A percentile compares a stretch with the other conserved stretches of the same genome.
These are phyloP conservation scores for Psilocybe cubensis DNA, from an alignment of 768 basidiomycete species.

Conservation along the genomic window DNA sequence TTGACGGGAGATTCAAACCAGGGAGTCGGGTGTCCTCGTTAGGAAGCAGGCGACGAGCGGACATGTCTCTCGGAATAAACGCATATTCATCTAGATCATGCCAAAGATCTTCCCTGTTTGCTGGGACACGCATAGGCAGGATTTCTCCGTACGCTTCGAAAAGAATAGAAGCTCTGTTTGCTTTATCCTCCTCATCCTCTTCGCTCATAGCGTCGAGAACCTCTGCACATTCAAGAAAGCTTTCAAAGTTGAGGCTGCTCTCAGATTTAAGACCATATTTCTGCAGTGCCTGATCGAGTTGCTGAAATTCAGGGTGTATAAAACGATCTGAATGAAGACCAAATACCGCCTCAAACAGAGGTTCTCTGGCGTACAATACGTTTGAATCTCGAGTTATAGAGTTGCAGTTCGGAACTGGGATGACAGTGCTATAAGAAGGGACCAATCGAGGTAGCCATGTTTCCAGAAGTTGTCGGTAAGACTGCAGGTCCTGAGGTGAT, in stretches of 20 bases:
- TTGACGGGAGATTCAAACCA: conserved; percentile 21
- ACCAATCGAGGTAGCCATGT: conserved; percentile 15
- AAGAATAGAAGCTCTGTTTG: conserved; percentile 30
- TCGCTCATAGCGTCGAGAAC: conserved; percentile 29
- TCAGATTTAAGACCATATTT: conserved; percentile 34
- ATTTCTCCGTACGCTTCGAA: conserved; percentile 37
- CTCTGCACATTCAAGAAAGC: conserved; percentile 39
- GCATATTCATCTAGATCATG: conserved; percentile 30
- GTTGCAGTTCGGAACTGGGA: conserved; percentile 38
- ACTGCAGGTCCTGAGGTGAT: background rate
- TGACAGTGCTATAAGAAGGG: background rate
- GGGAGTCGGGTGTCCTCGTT: conserved; percentile 6
- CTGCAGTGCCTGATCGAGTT: conserved; percentile 30
- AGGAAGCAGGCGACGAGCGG: conserved; percentile 19
- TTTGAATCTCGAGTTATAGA: conserved; percentile 24
- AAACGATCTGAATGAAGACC: conserved; percentile 32
- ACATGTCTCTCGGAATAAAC: conserved; percentile 44
- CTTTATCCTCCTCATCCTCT: conserved; percentile 10
- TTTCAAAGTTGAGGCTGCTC: conserved; percentile 29
- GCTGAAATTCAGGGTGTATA: conserved; percentile 29
- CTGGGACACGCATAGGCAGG: conserved; percentile 32
- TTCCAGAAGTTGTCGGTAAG: conserved; percentile 18
- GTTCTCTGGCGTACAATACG: conserved; percentile 37
- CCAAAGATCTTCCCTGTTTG: conserved; percentile 28
- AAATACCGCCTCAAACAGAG: conserved; percentile 40